A percentile compares a stretch with the other conserved stretches of the same genome.
phyloP scores from a whole-genome alignment of 495 filamentous ascomycete genomes.

The Ascobolus immersus region DNA sequence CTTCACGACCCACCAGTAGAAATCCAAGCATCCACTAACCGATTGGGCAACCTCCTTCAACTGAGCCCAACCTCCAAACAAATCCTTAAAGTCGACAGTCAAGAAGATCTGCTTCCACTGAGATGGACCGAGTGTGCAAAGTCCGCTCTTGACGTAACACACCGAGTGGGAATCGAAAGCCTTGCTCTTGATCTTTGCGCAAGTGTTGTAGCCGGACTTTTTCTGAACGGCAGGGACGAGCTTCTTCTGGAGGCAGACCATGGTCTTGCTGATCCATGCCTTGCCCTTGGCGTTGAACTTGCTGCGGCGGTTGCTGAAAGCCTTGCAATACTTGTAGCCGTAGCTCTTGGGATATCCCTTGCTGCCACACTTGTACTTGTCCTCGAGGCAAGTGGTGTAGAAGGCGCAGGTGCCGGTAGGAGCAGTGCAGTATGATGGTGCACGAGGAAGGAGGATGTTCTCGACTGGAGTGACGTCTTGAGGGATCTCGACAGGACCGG shows the following conservation, averaged over 20 bases:
- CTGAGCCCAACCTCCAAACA: conserved; percentile 10
- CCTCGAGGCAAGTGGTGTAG: conserved; percentile 11
- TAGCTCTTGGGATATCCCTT: conserved; percentile 10
- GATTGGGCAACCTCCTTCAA: conserved; percentile 9
- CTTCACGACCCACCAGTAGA: conserved; percentile 12
- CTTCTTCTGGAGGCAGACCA: conserved; percentile 11
- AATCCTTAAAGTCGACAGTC: conserved; percentile 9
- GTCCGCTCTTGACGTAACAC: conserved; percentile 11
- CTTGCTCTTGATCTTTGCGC: conserved; percentile 7
- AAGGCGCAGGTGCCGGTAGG: conserved; percentile 10
- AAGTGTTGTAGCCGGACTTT: conserved; percentile 6
- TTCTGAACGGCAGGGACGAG: conserved; percentile 2
- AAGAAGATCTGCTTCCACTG: conserved; percentile 11
- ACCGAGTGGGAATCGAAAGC: conserved; percentile 11
- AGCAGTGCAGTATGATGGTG: conserved; percentile 5
- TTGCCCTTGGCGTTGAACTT: conserved; percentile 6
- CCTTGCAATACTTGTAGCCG: conserved; percentile 12
- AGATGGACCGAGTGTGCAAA: conserved; percentile 8
- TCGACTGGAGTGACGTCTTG: no score
- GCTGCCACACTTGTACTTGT: conserved; percentile 5
- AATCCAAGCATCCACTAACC: conserved; percentile 8
- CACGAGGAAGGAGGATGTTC: no score
- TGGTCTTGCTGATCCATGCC: conserved; percentile 10
- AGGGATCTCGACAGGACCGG: no score
- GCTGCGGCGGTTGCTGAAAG: conserved; percentile 2